phyloP scores from a whole-genome alignment of 2,329 filamentous ascomycete species.

The Fusarium torreyae region DNA sequence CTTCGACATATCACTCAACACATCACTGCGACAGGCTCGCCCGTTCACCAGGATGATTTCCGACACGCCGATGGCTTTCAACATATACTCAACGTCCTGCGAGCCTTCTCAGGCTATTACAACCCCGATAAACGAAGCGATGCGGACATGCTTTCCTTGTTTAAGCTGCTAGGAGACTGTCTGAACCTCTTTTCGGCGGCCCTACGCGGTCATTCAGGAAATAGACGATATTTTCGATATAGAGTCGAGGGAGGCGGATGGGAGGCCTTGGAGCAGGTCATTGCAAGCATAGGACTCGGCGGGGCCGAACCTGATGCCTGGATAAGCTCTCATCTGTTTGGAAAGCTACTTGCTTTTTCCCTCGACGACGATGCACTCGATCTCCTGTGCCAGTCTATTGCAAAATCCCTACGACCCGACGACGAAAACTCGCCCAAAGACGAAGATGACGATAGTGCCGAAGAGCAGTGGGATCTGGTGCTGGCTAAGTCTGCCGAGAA shows the following conservation, averaged over 20 bases:
- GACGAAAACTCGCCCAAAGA: slow-evolving; percentile 44
- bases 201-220: slow-evolving; percentile 85
- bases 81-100: slow-evolving; percentile 77
- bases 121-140: slow-evolving; percentile 74
- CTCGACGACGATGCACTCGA: slow-evolving; percentile 83
- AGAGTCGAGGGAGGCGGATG: slow-evolving; percentile 84
- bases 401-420: slow-evolving; percentile 55
- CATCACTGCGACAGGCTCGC: slow-evolving; percentile 64
- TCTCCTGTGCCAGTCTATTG: slow-evolving; percentile 73
- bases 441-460: slow-evolving; percentile 53
- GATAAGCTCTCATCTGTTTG: slow-evolving; percentile 82
- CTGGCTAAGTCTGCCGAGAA: slow-evolving; percentile 57
- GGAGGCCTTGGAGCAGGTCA: slow-evolving; percentile 79
- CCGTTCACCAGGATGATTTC: slow-evolving; percentile 82
- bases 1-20: slow-evolving; percentile 78
- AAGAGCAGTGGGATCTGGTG: slow-evolving; percentile 58
- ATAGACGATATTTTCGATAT: slow-evolving; percentile 87
- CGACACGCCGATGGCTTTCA: slow-evolving; percentile 86
- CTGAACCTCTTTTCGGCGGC: slow-evolving; percentile 81
- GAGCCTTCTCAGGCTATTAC: slow-evolving; percentile 82
- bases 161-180: slow-evolving; percentile 79
- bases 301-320: slow-evolving; percentile 77
- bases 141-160: slow-evolving; percentile 75
- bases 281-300: slow-evolving; percentile 77
- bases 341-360: slow-evolving; percentile 84